Conservation (phyloP, 306 rosid genomes). For the Rubus parviflorus region DNA sequence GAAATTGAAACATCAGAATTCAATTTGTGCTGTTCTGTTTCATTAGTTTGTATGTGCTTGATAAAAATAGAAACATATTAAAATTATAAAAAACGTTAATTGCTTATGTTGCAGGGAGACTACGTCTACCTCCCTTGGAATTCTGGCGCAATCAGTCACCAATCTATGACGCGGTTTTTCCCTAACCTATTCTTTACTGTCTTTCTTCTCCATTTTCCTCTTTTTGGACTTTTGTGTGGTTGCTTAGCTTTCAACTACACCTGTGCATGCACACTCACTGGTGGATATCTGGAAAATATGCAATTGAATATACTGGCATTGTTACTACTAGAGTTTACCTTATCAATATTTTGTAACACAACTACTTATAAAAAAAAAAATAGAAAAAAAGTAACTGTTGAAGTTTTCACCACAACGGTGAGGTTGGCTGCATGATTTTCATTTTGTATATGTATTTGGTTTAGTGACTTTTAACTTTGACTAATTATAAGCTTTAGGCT, state of each 20-base stretch:
- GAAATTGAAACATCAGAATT: not conserved
- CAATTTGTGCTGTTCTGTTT: not conserved
- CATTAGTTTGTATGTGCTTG: not conserved
- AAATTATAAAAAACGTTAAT: not conserved
- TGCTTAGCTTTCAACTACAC: not conserved
- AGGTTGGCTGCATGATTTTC: not conserved
- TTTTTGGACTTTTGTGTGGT: not conserved
- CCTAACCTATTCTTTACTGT: not conserved
- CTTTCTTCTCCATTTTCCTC: not conserved
- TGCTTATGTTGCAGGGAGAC: slow-evolving; percentile 55
- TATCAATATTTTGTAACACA: not conserved
- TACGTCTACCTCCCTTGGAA: slow-evolving; percentile 64
- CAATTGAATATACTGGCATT: not conserved
- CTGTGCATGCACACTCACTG: not conserved
- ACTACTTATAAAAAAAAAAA: not conserved
- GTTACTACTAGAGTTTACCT: not conserved
- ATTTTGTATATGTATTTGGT: not conserved
- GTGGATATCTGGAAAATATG: not conserved
- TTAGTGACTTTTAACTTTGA: not conserved
- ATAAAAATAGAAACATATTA: too few species aligned
- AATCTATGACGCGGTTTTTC: slow-evolving; percentile 64
- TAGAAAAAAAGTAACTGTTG: not conserved
- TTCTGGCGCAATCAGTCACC: slow-evolving; percentile 88
- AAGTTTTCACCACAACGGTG: not conserved
- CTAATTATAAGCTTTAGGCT: not conserved